Conservation (phyloP, 805 yeast genomes). For the Saccharomycopsis synnaedendra region DNA sequence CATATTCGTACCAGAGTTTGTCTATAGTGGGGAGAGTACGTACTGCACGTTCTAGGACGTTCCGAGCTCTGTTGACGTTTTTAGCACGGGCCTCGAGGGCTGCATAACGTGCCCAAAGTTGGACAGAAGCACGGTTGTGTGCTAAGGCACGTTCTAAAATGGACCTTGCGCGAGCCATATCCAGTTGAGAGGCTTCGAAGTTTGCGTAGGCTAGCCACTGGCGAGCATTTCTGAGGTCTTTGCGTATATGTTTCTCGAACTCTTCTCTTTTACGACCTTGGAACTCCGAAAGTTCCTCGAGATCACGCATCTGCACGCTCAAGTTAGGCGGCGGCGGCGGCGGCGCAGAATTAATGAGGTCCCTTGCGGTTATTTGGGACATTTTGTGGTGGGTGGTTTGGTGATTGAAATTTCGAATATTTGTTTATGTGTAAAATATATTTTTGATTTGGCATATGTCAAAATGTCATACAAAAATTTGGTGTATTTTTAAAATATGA, state of each 20-base stretch:
- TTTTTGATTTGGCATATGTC: too few species aligned
- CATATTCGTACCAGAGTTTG: conserved; percentile 79
- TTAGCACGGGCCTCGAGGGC: conserved; percentile 63
- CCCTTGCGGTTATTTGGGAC: not conserved
- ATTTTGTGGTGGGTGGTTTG: not conserved
- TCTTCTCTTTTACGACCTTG: conserved; percentile 73
- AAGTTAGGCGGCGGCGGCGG: conserved; percentile 22
- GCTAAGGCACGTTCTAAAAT: conserved; percentile 79
- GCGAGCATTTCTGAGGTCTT: conserved; percentile 69
- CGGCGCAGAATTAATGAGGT: not conserved
- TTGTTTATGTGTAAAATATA: too few species aligned
- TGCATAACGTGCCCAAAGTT: conserved; percentile 78
- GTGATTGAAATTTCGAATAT: too few species aligned
- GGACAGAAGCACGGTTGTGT: conserved; percentile 63
- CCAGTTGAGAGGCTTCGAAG: conserved; percentile 76
- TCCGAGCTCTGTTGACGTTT: conserved; percentile 81
- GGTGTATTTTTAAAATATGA: too few species aligned
- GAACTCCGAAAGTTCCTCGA: conserved; percentile 67
- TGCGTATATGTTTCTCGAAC: conserved; percentile 76
- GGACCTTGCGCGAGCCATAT: conserved; percentile 70
- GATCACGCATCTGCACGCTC: conserved; percentile 47
- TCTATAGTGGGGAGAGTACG: conserved; percentile 65
- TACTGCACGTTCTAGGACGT: conserved; percentile 69
- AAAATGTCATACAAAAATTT: too few species aligned
- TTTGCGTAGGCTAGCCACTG: conserved; percentile 91